A percentile compares a stretch with the other conserved stretches of the same genome.
Conservation (phyloP, 2,329 filamentous ascomycete species). For the Mariannaea sp. region DNA sequence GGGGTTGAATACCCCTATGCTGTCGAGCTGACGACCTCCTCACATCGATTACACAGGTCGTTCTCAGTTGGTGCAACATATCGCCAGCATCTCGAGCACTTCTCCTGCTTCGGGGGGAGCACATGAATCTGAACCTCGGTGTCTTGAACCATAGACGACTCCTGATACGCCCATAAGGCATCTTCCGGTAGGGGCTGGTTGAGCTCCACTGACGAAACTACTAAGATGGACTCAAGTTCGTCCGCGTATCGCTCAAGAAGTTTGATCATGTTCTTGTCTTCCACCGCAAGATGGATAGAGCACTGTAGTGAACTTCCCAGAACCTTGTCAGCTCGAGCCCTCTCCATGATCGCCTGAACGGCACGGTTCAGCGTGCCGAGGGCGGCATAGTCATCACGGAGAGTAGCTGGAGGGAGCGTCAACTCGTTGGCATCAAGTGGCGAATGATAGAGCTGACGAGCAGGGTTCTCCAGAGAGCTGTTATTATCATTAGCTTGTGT, state of each 20-base stretch:
- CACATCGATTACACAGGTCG: conserved; percentile 74
- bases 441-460: conserved; percentile 53
- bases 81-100: conserved; percentile 90
- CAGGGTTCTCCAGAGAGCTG: conserved; percentile 45
- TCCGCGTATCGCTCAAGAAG: conserved; percentile 48
- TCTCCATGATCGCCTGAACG: conserved; percentile 77
- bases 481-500: conserved; percentile 24
- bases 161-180: conserved; percentile 48
- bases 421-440: conserved; percentile 50
- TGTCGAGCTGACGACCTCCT: conserved; percentile 58
- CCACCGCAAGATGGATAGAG: conserved; percentile 63
- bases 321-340: conserved; percentile 70
- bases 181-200: conserved; percentile 41
- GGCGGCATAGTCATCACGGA: conserved; percentile 51
- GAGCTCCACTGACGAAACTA: conserved; percentile 67
- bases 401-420: conserved; percentile 42
- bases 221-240: conserved; percentile 68
- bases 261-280: conserved; percentile 42
- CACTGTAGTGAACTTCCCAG: conserved; percentile 84
- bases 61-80: conserved; percentile 73
- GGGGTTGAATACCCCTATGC: too few species aligned
- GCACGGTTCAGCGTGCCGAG: conserved; percentile 64
- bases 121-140: conserved; percentile 48
- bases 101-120: conserved; percentile 59
- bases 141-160: conserved; percentile 49